Conservation (phyloP, 1,139 yeast genomes). For the Saccharomyces hybrid region DNA sequence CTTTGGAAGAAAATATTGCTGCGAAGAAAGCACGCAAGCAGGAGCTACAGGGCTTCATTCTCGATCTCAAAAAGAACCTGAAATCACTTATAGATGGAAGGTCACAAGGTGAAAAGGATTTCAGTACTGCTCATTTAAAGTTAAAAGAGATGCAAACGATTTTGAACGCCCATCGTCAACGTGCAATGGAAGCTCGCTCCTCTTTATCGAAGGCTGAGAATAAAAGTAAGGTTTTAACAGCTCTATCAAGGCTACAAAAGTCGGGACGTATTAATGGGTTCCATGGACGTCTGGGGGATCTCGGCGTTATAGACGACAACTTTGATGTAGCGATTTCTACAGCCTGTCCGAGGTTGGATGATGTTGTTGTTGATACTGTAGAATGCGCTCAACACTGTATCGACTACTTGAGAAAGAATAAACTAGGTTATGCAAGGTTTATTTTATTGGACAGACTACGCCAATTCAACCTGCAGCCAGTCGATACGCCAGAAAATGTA, state of each 20-base stretch:
- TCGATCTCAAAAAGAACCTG: slow-evolving; percentile 41
- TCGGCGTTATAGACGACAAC: slow-evolving; percentile 78
- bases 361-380: slow-evolving; percentile 89
- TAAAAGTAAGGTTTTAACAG: slow-evolving; percentile 64
- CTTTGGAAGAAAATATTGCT: slow-evolving; percentile 42
- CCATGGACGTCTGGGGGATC: slow-evolving; percentile 82
- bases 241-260: slow-evolving; percentile 60
- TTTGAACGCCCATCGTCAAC: slow-evolving; percentile 51
- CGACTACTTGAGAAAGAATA: slow-evolving; percentile 74
- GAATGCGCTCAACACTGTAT: slow-evolving; percentile 91
- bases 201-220: slow-evolving; percentile 53
- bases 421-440: slow-evolving; percentile 84
- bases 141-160: slow-evolving; percentile 48
- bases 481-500: slow-evolving; percentile 68
- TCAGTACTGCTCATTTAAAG: slow-evolving; percentile 41
- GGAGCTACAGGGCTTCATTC: slow-evolving; percentile 28
- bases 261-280: slow-evolving; percentile 84
- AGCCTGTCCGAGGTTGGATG: slow-evolving; percentile 86
- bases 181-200: slow-evolving; percentile 56
- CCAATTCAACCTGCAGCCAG: slow-evolving; percentile 49
- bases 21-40: slow-evolving; percentile 48
- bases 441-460: slow-evolving; percentile 72
- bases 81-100: slow-evolving; percentile 40
- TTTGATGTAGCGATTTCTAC: slow-evolving; percentile 93
- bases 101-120: slow-evolving; percentile 51